Evolutionary conservation across 345 rosid genomes (phyloP), one percentile per base, ranked within the genome.

Genomic region (Syzygium oleosum): DNA sequence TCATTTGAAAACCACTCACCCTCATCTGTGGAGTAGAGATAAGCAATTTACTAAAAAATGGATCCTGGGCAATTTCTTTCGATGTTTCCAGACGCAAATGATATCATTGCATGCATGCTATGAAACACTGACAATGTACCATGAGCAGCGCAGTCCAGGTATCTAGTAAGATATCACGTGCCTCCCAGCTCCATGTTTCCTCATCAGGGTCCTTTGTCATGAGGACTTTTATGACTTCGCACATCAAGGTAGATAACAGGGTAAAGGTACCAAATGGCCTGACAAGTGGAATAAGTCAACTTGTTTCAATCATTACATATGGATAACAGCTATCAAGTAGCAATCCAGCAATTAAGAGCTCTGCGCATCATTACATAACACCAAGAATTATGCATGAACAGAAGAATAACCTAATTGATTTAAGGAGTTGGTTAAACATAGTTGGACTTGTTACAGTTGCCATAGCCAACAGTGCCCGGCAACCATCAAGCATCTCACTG

Each of bases 401-500:
- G 79, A 84, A 84, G 27, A 91, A 92, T 88, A 83, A 98, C 99
- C 98, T 96, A 91, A 96, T 87, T 51, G 97, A 93, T 93, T 92
- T 96, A 87, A 96, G 90, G 91, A 98, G 98, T 90, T 88, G 94
- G 89, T 98, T 96, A 95, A 98, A 96, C 78, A 90, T 88, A 89
- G 88, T 87, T 85, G 98, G 95, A 77, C 90, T 90, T 65, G 95
- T 95, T 73, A 96, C 97, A 84, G 95, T 95, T 89, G 95, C 98
- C 86, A 98, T 92, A 84, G 97, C 95, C 88, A 95, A 91, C 89
- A 98, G 91, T 85, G 98, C 98, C 78, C 99, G 99, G 90, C 99
- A 98, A 86, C 99, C 99, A 92, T 98, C 99, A 84, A 96, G 94
- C 96, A 98, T 90, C 94, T 98, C 99, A 92, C 99, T 98, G 94